Base-by-base conservation (phyloP, 768 basidiomycete species). In the Dictyophora rubrovolvata region DNA sequence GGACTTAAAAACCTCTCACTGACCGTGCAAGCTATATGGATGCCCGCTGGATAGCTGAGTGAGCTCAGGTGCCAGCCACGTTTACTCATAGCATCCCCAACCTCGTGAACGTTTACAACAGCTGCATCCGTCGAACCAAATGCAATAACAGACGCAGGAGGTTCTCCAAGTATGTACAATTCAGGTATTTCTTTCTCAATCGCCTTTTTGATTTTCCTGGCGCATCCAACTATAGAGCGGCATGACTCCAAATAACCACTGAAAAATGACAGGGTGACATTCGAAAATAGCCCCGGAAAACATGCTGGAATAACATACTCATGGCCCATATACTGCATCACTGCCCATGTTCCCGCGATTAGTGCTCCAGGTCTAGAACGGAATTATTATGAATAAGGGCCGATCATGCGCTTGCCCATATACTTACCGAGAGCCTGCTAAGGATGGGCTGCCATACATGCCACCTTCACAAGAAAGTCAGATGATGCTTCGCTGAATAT, bases 341-440 rank as follows among this genome's bases (percentile, higher is more conserved):
- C 92, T 7, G 95, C 95, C 93, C 93, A 99, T 28, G 93, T 85
- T 50, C 90, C 95, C 22, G 95, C 95, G 61, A 99, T 86, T 61
- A 97, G 74, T 0, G 93, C 85, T 6, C 95, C 96, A 0, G 94
- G 90, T 42, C 94, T 91, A 64, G 33, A 54, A 55, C 20, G 14
- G 46, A 16, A 16, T 34, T 14, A 51, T 46, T 18, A n/a, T n/a
- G n/a, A n/a, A n/a, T n/a, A n/a, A 49, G 18, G 18, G 46, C 36
- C n/a, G 42, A 49, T 14, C 11, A 49, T 34, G 55, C 21, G n/a
- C 17, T 62, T 20, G 20, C 61, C 57, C 60, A 18, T 56, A 20
- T 0, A 65, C 79, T 62, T 66, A 93, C 91, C 92, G 80, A 56
- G 93, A 94, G 10, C 93, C 93, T 53, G 93, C 87, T 65, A 96